phyloP scores from a whole-genome alignment of 192 early-diverging fungal species.

The Gamsiella multidivaricata region DNA sequence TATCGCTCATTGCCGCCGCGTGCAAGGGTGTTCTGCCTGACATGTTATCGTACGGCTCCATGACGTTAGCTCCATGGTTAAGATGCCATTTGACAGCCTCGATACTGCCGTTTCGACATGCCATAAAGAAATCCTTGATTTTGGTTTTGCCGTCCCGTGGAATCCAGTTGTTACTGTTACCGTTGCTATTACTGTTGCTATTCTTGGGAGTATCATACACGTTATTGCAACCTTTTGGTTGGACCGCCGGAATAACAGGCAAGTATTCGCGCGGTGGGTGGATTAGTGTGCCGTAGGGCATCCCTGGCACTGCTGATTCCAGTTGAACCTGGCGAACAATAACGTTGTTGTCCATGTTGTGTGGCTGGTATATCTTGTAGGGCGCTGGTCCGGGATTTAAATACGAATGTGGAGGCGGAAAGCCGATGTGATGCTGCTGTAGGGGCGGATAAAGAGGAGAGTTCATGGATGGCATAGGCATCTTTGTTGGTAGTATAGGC shows the following conservation, averaged over 20 bases:
- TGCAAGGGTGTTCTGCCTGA: constrained; percentile 41
- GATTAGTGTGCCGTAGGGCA: too few species aligned
- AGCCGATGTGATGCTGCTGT: not conserved
- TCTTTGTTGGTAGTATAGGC: too few species aligned
- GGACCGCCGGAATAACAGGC: too few species aligned
- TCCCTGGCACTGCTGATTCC: too few species aligned
- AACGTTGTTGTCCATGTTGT: not conserved
- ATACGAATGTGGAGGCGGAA: too few species aligned
- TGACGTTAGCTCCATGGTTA: constrained; percentile 32
- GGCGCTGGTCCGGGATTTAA: too few species aligned
- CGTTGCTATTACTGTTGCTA: constrained; percentile 10
- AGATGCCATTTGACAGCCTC: constrained; percentile 47
- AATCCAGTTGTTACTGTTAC: constrained; percentile 12
- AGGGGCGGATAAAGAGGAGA: not conserved
- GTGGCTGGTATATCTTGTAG: not conserved
- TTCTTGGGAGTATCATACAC: not conserved
- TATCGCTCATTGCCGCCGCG: constrained; percentile 47
- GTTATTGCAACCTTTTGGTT: too few species aligned
- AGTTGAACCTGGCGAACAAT: too few species aligned
- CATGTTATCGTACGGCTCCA: constrained; percentile 42
- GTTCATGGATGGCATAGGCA: not conserved
- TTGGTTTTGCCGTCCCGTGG: constrained; percentile 24
- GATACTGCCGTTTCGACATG: constrained; percentile 23
- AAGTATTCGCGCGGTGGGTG: too few species aligned
- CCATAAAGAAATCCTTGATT: constrained; percentile 41